Base-by-base conservation (phyloP, 208 protist genomes). In the Wallacemonas collosoma region DNA sequence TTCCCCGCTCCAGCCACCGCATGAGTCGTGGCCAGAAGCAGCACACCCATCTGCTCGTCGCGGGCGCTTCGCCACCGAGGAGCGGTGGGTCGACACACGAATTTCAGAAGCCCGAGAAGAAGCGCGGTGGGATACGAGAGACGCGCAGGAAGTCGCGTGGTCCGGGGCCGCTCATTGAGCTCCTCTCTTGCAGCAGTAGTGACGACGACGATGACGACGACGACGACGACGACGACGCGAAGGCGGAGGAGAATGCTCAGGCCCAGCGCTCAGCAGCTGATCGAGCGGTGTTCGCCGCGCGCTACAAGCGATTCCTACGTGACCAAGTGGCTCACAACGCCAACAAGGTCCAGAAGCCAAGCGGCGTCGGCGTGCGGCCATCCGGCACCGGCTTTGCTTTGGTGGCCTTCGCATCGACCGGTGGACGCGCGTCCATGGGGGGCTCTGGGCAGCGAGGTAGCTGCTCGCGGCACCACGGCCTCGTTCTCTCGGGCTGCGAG, bases 271-370 rank as follows among this genome's bases (percentile, higher is more conserved):
- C 60, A 4, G 60, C 60, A 3, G 38, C 60, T 7, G 60, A 65
- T 17, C 43, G 38, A 41, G 60, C 38, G 17, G 60, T 35, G 6
- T 65, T 65, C 43, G 60, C 60, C 7, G n/a, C 60, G 41, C 60
- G 60, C 60, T 65, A 65, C 60, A 45, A 48, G 40, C 41, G 17
- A 8, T 65, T 65, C 17, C 60, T 65, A 12, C 60, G 60, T 17
- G 14, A 65, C 3, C 60, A 65, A 38, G 41, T 65, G 41, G 60
- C 60, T 4, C 7, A 48, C 60, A 65, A 17, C 6, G 26, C 60
- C 41, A 45, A 44, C 15, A 6, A 6, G 40, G 3, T 3, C 60
- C 4, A 41, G 0, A n/a, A 14, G 12, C 40, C 14, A 7, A 15
- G 40, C 38, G 3, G 5, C 43, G 56, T 9, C 5, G 56, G 56